Conservation (phyloP, 2,329 filamentous ascomycete species). For the Colletotrichum melonis region DNA sequence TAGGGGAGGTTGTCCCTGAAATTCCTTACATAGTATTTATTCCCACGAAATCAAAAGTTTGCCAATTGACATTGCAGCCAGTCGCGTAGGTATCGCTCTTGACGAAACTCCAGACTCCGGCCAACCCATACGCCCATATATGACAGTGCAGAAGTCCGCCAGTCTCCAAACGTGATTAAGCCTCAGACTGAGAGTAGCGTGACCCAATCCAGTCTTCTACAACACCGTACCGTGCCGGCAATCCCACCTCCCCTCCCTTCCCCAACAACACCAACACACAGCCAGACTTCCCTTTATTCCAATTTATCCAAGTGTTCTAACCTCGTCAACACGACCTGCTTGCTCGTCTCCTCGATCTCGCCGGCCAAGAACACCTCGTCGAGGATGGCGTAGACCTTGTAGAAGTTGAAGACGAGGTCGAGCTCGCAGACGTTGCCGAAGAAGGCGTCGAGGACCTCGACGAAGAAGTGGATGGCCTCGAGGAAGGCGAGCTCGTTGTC, state of each 20-base stretch:
- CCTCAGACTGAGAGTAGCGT: neutral
- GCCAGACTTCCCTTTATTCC: conserved; percentile 65
- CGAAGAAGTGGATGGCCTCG: conserved; percentile 99
- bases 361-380: conserved; percentile 98
- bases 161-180: neutral
- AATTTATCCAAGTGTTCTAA: conserved; percentile 97
- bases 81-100: conserved; percentile 7
- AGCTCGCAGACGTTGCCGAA: conserved; percentile 99
- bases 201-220: neutral
- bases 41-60: conserved; percentile 20
- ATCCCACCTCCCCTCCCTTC: neutral
- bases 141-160: neutral
- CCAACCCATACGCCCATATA: conserved; percentile 21
- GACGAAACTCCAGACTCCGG: conserved; percentile 32
- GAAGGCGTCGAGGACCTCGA: conserved; percentile 97
- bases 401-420: conserved; percentile 87
- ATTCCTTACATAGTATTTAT: conserved; percentile 16
- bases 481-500: conserved; percentile 98
- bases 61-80: conserved; percentile 4
- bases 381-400: conserved; percentile 95
- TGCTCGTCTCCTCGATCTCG: conserved; percentile 98
- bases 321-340: conserved; percentile 94
- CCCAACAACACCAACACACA: no score
- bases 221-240: neutral
- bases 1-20: neutral